Percentiles rank a stretch among this genome's conserved stretches.
These are phyloP conservation scores for Globisporangium parvum DNA, from an alignment of 352 stramenopile genomes.

Conservation along the genomic window DNA sequence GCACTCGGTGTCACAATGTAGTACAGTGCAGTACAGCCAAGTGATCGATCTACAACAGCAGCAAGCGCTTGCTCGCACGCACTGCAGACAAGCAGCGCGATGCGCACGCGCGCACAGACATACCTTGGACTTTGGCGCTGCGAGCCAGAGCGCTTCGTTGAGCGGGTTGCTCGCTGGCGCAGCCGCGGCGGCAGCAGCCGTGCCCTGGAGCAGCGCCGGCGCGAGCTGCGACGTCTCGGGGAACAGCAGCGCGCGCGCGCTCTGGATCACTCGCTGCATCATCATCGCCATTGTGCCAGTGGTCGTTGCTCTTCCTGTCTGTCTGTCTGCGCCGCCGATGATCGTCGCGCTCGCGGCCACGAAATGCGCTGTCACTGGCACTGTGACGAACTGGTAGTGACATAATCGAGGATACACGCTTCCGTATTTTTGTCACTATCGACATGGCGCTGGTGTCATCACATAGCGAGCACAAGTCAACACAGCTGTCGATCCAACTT, in stretches of 20 bases:
- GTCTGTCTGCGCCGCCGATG: neutral
- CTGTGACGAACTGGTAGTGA: neutral
- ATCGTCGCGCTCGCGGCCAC: neutral
- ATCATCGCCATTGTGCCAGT: constrained; percentile 24
- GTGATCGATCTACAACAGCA: neutral
- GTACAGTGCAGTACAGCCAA: no score
- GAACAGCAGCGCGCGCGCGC: constrained; percentile 47
- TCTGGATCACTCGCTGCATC: constrained; percentile 67
- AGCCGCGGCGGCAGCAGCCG: constrained; percentile 13
- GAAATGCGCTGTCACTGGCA: neutral
- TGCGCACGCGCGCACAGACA: neutral
- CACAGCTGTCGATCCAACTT: no score
- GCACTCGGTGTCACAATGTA: no score
- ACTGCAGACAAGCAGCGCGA: neutral
- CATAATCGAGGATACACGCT: neutral
- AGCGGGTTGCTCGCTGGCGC: constrained; percentile 44
- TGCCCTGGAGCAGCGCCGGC: constrained; percentile 29
- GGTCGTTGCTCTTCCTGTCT: neutral
- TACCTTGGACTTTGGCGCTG: constrained; percentile 86
- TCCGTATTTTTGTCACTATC: no score
- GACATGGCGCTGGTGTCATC: no score
- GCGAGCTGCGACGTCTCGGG: constrained; percentile 35
- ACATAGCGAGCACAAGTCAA: no score
- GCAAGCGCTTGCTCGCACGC: neutral
- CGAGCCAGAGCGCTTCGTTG: constrained; percentile 72